Evolutionary conservation across 257 asterid species (phyloP), one percentile per base, ranked within the genome.

Genomic region (Plantago ovata): DNA sequence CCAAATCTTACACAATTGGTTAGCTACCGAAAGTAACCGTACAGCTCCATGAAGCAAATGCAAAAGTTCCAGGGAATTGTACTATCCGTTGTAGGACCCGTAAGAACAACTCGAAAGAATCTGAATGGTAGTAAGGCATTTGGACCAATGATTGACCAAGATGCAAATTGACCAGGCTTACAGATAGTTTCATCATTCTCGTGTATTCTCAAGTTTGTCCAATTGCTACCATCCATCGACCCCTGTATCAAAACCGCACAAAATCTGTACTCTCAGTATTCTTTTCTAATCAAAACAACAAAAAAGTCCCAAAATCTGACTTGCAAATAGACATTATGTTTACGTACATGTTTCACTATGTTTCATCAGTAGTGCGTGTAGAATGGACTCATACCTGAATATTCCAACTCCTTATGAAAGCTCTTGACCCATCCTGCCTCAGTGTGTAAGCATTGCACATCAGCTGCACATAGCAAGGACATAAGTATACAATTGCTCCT

Each of bases 371-470:
- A 53, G 13, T 5, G 32, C n/a, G 43, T 54, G 60, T 36, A 6
- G 8, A 55, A 21, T 56, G 13, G 13, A 32, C 22, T 20, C 24
- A 38, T 79, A 87, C 98, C 96, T 92, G 91, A 52, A 89, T 78
- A 80, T 77, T 80, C 99, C 99, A 93, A 61, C 50, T 32, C 62
- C 99, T 72, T 72, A 86, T 63, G 72, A 86, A 93, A 22, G 95
- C 78, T 51, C 84, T 75, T 18, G 99, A 93, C 60, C 99, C 97
- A 4, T 93, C 99, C 73, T 86, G 97, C 80, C 99, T 82, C 61
- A 93, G 40, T 19, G 99, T 86, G 81, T 93, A 93, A 70, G 81
- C 70, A 80, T 93, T 89, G 85, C 99, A 89, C 95, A 93, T 89
- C 48, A 93, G 83, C 97, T 92, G 90, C 75, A 48, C 60, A 18